These are phyloP conservation scores for Colletotrichum sp. DNA, from an alignment of 2,329 filamentous ascomycete species.

Conservation along the genomic window DNA sequence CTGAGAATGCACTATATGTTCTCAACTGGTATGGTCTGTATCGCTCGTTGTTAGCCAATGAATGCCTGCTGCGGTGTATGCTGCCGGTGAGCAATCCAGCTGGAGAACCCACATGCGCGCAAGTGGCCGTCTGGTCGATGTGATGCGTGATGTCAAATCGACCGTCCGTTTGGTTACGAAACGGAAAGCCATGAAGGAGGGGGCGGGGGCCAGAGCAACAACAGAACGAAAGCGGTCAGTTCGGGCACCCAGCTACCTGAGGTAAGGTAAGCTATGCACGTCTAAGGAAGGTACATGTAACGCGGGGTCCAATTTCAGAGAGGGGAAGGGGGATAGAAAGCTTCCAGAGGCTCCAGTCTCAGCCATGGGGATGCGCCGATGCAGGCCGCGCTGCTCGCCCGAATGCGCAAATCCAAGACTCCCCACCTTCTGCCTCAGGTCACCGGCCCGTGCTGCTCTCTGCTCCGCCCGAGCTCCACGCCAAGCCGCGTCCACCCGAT, in stretches of 20 bases:
- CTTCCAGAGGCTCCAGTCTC: conserved; percentile 11
- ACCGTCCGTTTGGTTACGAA: conserved; percentile 12
- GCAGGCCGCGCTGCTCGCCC: conserved; percentile 3
- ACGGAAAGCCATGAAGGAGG: conserved; percentile 17
- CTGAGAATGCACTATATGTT: background rate
- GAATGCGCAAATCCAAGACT: background rate
- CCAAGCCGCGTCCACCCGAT: conserved; percentile 11
- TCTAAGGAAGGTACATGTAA: conserved; percentile 16
- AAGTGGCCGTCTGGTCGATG: conserved; percentile 1
- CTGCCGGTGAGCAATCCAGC: background rate
- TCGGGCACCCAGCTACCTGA: background rate
- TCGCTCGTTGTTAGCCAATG: background rate
- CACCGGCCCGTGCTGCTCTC: background rate
- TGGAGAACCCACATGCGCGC: conserved; percentile 4
- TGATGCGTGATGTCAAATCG: conserved; percentile 11
- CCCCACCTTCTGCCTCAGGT: conserved; percentile 17
- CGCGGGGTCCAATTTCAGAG: conserved; percentile 13
- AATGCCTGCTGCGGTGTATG: background rate
- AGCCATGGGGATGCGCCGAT: conserved; percentile 3
- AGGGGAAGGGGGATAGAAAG: conserved; percentile 12
- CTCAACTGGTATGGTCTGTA: conserved; percentile 4
- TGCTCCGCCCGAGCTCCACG: background rate
- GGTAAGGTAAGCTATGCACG: background rate
- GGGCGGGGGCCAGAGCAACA: conserved; percentile 9
- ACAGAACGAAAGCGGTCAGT: conserved; percentile 19